phyloP scores from a whole-genome alignment of 495 filamentous ascomycete genomes.

The Pyrenopolyporus hunteri region DNA sequence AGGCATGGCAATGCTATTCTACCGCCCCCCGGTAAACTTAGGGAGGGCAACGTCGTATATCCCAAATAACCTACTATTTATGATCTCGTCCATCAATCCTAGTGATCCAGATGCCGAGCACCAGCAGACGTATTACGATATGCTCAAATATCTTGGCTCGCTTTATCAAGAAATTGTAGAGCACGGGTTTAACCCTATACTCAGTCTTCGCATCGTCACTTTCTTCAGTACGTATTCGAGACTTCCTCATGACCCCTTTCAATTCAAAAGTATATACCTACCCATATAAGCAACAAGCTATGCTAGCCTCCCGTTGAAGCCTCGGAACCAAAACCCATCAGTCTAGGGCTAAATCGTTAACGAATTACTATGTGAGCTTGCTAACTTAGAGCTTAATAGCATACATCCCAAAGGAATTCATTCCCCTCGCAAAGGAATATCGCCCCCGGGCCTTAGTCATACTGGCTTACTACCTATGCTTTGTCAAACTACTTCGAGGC shows the following conservation, averaged over 20 bases:
- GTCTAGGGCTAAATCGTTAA: background rate
- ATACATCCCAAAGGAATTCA: conserved; percentile 57
- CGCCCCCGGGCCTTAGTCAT: conserved; percentile 62
- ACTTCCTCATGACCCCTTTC: too few species aligned
- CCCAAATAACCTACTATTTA: conserved; percentile 51
- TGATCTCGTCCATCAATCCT: conserved; percentile 46
- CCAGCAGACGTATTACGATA: conserved; percentile 44
- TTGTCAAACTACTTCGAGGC: conserved; percentile 44
- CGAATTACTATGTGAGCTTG: background rate
- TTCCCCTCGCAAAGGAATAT: conserved; percentile 55
- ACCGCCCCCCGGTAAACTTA: conserved; percentile 47
- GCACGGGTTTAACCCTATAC: conserved; percentile 44
- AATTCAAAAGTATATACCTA: too few species aligned
- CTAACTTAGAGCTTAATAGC: conserved; percentile 50
- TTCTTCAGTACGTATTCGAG: conserved; percentile 41
- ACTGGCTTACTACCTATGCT: conserved; percentile 53
- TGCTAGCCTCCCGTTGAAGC: too few species aligned
- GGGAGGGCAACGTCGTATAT: conserved; percentile 43
- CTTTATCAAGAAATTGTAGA: conserved; percentile 49
- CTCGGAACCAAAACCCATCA: background rate
- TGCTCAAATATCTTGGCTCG: conserved; percentile 50
- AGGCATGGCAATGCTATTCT: conserved; percentile 47
- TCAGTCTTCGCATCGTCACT: conserved; percentile 50
- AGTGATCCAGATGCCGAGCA: conserved; percentile 42
- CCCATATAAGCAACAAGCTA: too few species aligned